Percentiles rank a stretch among this genome's conserved stretches.
Conservation (phyloP, 257 asterid genomes). For the Solanum corneliomulleri region DNA sequence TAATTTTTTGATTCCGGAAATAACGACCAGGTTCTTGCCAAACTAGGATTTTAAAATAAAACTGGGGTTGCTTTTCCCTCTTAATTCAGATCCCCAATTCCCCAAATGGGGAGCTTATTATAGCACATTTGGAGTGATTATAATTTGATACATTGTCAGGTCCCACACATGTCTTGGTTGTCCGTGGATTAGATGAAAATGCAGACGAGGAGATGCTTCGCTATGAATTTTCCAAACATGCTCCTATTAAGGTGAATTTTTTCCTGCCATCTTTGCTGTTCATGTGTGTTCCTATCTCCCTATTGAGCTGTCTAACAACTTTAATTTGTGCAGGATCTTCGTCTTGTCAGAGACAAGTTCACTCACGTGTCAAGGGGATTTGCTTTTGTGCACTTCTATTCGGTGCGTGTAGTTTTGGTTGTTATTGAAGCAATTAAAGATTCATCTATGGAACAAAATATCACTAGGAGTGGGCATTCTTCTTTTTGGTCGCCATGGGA, state of each 20-base stretch:
- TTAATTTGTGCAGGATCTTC: slow-evolving; percentile 60
- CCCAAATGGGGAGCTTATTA: not conserved
- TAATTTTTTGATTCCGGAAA: not conserved
- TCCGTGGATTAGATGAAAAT: slow-evolving; percentile 97
- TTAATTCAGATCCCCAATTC: not conserved
- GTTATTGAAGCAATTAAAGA: not conserved
- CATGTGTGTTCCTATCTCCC: not conserved
- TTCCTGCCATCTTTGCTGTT: not conserved
- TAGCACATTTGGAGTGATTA: not conserved
- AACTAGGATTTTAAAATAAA: not conserved
- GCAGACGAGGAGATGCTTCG: slow-evolving; percentile 99
- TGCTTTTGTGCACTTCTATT: slow-evolving; percentile 84
- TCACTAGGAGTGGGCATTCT: not conserved
- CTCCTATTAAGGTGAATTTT: slow-evolving; percentile 78
- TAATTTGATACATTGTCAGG: slow-evolving; percentile 34
- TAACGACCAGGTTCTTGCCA: not conserved
- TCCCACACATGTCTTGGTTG: slow-evolving; percentile 95
- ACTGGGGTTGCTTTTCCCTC: not conserved
- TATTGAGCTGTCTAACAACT: slow-evolving; percentile 5
- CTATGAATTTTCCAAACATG: slow-evolving; percentile 85
- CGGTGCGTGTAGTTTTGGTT: slow-evolving; percentile 36
- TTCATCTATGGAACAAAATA: not conserved
- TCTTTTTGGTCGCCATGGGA: not conserved
- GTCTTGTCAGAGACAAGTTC: slow-evolving; percentile 95
- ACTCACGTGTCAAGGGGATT: slow-evolving; percentile 98